Conservation (phyloP, 2,329 filamentous ascomycete species). For the Alternaria conjuncta region DNA sequence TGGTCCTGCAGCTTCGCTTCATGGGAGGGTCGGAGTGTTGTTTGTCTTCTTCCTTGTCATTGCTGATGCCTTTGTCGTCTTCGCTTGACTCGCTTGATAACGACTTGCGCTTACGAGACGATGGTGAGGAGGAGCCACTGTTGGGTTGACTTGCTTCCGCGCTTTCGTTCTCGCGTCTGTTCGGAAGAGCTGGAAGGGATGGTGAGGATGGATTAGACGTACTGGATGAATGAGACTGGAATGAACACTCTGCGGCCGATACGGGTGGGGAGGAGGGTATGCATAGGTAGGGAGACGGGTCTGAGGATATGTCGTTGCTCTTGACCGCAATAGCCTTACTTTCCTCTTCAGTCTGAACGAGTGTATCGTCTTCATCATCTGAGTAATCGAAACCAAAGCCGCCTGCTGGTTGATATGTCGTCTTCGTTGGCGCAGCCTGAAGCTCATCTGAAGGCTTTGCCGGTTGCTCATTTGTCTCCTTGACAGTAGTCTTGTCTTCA, state of each 20-base stretch:
- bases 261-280: neutral
- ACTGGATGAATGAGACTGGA: neutral
- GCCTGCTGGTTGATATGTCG: neutral
- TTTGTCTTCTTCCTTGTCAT: neutral
- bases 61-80: neutral
- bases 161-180: neutral
- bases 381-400: neutral
- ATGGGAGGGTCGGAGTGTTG: neutral
- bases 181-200: neutral
- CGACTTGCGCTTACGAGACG: neutral
- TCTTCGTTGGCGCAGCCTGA: neutral
- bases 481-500: neutral
- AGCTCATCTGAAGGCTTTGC: neutral
- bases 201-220: neutral
- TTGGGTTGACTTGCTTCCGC: neutral
- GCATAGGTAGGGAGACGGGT: neutral
- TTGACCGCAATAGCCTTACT: neutral
- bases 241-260: neutral
- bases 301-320: neutral
- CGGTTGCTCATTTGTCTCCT: neutral
- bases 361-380: neutral
- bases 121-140: neutral
- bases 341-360: fast-evolving
- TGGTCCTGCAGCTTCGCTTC: neutral
- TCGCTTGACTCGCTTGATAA: neutral